Percentiles rank a stretch among this genome's conserved stretches.
Conservation (phyloP, 805 yeast species). For the Brettanomyces bruxellensis region DNA sequence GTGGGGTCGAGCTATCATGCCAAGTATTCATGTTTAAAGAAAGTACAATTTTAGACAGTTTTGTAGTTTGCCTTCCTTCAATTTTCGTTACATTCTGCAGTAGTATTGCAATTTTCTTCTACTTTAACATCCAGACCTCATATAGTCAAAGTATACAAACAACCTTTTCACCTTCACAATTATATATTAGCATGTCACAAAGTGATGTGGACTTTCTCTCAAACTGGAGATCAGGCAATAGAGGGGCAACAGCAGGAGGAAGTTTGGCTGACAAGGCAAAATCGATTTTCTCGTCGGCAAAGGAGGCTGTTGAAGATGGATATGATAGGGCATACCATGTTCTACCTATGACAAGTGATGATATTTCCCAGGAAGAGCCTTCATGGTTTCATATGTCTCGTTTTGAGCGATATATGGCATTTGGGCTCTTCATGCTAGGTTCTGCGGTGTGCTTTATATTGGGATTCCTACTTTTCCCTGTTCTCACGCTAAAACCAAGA, state of each 20-base stretch:
- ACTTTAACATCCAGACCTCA: no score
- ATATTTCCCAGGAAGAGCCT: conserved; percentile 50
- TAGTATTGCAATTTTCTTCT: no score
- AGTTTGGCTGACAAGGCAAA: conserved; percentile 4
- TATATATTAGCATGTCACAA: conserved; percentile 7
- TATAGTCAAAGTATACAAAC: no score
- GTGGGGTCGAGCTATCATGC: no score
- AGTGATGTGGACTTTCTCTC: conserved; percentile 19
- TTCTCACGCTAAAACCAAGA: conserved; percentile 78
- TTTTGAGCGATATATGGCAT: conserved; percentile 73
- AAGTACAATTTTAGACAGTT: no score
- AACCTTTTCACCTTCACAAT: no score
- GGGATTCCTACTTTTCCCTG: conserved; percentile 81
- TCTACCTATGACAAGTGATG: conserved; percentile 55
- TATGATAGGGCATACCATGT: conserved; percentile 51
- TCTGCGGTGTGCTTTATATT: conserved; percentile 74
- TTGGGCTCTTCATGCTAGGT: conserved; percentile 67
- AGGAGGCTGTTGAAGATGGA: conserved; percentile 18
- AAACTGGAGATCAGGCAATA: conserved; percentile 17
- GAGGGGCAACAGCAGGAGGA: background rate
- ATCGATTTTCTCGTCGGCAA: conserved; percentile 7
- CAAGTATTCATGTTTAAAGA: no score
- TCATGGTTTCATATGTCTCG: conserved; percentile 68
- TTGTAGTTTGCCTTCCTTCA: no score
- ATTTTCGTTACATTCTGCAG: no score